Evolutionary conservation across 495 filamentous ascomycete species (phyloP).

Genomic region (Xylaria nigripes): DNA sequence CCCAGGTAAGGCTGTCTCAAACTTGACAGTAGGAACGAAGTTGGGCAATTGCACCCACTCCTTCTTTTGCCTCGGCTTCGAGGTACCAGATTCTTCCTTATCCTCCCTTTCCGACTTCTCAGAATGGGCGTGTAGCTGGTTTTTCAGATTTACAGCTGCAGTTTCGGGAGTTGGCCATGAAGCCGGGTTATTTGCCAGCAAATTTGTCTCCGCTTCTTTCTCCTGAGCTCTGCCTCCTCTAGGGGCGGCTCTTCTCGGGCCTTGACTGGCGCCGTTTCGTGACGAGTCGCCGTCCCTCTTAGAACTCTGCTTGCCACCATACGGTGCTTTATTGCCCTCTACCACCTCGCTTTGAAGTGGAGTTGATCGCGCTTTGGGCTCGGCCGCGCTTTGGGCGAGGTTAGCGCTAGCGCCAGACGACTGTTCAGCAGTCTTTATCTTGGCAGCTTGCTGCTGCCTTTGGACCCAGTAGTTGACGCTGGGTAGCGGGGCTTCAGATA

Average conservation of each 20-base stretch:
- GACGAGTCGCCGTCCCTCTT: constrained; percentile 47
- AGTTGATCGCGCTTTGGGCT: constrained; percentile 2
- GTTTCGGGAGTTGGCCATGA: constrained; percentile 88
- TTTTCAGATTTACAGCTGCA: constrained; percentile 50
- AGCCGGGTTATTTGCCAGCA: constrained; percentile 61
- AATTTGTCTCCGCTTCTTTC: constrained; percentile 33
- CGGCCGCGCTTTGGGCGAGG: background rate
- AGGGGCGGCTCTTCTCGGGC: constrained; percentile 35
- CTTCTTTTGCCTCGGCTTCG: constrained; percentile 55
- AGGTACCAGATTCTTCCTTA: constrained; percentile 50
- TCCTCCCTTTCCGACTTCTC: constrained; percentile 60
- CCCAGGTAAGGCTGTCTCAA: constrained; percentile 69
- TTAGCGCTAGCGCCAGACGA: background rate
- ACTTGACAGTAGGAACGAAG: constrained; percentile 71
- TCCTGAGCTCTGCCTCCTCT: constrained; percentile 42
- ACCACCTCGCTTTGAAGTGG: constrained; percentile 1
- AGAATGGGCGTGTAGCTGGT: constrained; percentile 35
- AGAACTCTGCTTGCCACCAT: constrained; percentile 35
- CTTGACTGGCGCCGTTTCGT: constrained; percentile 34
- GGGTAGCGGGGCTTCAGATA: constrained; percentile 75
- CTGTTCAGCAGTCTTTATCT: constrained; percentile 44
- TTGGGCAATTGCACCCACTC: constrained; percentile 60
- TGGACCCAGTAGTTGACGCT: constrained; percentile 79
- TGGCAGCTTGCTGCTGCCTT: constrained; percentile 62
- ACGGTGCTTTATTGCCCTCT: constrained; percentile 14